These are phyloP conservation scores for Dothistroma septosporum DNA, from an alignment of 2,329 filamentous ascomycete species.

Conservation along the genomic window DNA sequence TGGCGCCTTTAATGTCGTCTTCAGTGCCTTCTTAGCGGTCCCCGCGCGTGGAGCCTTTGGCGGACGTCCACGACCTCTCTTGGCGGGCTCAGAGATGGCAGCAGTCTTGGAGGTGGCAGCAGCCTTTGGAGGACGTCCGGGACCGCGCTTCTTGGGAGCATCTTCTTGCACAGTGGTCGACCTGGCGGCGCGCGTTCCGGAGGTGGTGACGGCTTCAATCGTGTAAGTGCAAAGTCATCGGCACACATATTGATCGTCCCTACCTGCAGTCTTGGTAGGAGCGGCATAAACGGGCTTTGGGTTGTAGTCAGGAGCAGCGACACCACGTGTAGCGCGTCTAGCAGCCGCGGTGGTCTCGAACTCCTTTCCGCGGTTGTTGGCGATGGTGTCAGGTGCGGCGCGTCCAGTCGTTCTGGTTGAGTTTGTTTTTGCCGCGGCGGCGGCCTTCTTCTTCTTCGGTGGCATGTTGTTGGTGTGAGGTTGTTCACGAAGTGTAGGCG, in stretches of 20 bases:
- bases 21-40: conserved; percentile 3
- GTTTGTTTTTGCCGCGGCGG: conserved; percentile 2
- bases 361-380: conserved; percentile 25
- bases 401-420: conserved; percentile 4
- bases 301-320: conserved; percentile 7
- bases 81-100: conserved; percentile 2
- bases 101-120: conserved; percentile 2
- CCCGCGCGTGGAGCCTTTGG: conserved; percentile 2
- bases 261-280: not conserved
- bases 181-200: conserved; percentile 19
- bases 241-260: not conserved
- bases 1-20: conserved; percentile 1
- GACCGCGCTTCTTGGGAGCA: conserved; percentile 31
- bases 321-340: conserved; percentile 22
- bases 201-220: conserved; percentile 2
- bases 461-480: conserved; percentile 14
- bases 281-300: conserved; percentile 6
- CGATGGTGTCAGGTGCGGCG: conserved; percentile 17
- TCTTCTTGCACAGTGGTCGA: conserved; percentile 12
- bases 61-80: conserved; percentile 10
- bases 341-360: conserved; percentile 29
- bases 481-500: not conserved
- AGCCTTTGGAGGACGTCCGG: conserved; percentile 15
- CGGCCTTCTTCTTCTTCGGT: conserved; percentile 23
- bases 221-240: not conserved